phyloP scores from a whole-genome alignment of 2,329 filamentous ascomycete species.

The Fusarium fracticaudum region DNA sequence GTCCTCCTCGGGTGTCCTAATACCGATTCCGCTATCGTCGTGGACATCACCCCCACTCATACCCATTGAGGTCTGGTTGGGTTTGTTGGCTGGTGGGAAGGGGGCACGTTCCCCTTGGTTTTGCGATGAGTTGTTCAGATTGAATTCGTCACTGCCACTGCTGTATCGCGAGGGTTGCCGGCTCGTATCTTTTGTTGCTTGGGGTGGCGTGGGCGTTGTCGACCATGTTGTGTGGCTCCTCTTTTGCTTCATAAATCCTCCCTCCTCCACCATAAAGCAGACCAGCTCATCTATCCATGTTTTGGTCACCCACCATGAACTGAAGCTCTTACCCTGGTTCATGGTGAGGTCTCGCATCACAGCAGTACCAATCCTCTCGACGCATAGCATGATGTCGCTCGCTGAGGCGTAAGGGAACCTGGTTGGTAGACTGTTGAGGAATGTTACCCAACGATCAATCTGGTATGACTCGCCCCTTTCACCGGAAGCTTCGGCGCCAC shows the following conservation, averaged over 20 bases:
- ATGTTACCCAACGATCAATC: conserved; percentile 80
- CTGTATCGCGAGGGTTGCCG: conserved; percentile 53
- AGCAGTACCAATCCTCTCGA: conserved; percentile 78
- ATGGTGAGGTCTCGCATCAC: conserved; percentile 85
- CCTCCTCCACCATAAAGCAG: conserved; percentile 86
- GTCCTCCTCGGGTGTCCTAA: conserved; percentile 73
- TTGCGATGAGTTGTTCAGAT: conserved; percentile 56
- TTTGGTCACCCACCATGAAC: conserved; percentile 95
- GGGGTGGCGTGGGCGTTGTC: conserved; percentile 45
- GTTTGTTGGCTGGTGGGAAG: conserved; percentile 57
- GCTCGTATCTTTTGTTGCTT: conserved; percentile 49
- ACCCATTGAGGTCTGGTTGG: conserved; percentile 53
- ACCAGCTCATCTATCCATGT: conserved; percentile 97
- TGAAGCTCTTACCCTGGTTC: conserved; percentile 80
- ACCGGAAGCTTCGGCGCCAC: conserved; percentile 48
- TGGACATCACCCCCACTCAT: conserved; percentile 59
- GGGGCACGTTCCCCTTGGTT: conserved; percentile 61
- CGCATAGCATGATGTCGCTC: conserved; percentile 78
- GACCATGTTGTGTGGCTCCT: conserved; percentile 47
- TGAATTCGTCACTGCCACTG: conserved; percentile 58
- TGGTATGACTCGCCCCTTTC: conserved; percentile 63
- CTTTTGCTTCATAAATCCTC: conserved; percentile 80
- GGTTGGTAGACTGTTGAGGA: conserved; percentile 73
- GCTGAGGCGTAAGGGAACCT: conserved; percentile 80
- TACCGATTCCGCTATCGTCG: conserved; percentile 80